These are phyloP conservation scores for Sisymbrium altissimum DNA, from an alignment of 345 rosid species.

Conservation along the genomic window DNA sequence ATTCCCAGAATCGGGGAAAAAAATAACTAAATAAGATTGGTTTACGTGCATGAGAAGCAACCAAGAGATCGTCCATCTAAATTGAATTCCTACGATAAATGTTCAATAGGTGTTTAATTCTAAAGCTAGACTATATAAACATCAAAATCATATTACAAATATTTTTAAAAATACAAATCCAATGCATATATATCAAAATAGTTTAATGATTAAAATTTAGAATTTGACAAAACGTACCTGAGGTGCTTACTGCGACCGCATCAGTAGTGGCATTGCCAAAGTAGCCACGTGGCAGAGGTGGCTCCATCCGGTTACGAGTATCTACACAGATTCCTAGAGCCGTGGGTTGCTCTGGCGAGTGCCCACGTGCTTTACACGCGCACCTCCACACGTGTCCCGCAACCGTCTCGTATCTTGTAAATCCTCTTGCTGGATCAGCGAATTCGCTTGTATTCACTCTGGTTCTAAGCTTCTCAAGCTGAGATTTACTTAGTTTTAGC, in stretches of 20 bases:
- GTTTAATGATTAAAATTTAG: too few relatives aligned
- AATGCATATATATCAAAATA: too few relatives aligned
- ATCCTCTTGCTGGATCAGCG: conserved; percentile 25
- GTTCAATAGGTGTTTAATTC: neutral
- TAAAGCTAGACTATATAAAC: neutral
- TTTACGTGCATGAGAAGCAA: neutral
- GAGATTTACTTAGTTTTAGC: conserved; percentile 41
- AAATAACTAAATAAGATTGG: too few relatives aligned
- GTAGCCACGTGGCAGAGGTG: conserved; percentile 36
- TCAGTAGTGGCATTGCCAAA: conserved; percentile 46
- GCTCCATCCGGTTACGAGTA: conserved; percentile 43
- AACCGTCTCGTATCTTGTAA: conserved; percentile 37
- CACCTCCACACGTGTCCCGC: conserved; percentile 37
- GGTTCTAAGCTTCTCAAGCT: conserved; percentile 44
- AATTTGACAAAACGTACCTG: conserved; percentile 27
- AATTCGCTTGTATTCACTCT: conserved; percentile 34
- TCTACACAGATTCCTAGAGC: conserved; percentile 46
- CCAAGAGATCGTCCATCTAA: neutral
- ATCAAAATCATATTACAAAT: too few relatives aligned
- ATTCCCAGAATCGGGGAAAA: neutral
- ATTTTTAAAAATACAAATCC: too few relatives aligned
- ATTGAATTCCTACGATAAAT: neutral
- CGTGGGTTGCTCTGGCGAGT: conserved; percentile 44
- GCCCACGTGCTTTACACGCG: conserved; percentile 35
- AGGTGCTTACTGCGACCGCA: conserved; percentile 38